Evolutionary conservation across 106 monocot species (phyloP).

Genomic region (Phalaenopsis aphrodite): DNA sequence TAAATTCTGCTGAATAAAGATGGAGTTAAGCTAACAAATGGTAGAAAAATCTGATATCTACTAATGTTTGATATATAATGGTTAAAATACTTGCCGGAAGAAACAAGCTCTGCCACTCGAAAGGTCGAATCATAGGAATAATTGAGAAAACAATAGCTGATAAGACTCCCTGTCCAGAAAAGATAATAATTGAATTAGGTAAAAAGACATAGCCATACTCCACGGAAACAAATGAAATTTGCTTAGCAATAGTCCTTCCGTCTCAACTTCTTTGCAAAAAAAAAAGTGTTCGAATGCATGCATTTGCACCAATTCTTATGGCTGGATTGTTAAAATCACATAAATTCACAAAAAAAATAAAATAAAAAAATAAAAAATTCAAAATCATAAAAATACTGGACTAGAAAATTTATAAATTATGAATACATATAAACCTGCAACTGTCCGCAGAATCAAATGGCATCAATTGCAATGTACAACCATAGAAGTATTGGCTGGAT

Average conservation of each 20-base stretch:
- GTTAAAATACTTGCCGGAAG: conserved; percentile 70
- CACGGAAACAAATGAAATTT: not conserved
- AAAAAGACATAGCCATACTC: not conserved
- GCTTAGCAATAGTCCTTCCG: not conserved
- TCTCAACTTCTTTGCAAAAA: not conserved
- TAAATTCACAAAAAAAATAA: not conserved
- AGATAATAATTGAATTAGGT: conserved; percentile 11
- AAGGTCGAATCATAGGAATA: conserved; percentile 89
- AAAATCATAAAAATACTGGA: not conserved
- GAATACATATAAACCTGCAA: not conserved
- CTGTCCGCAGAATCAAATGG: not conserved
- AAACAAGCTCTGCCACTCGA: conserved; percentile 93
- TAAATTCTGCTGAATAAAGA: not conserved
- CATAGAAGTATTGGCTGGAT: not conserved
- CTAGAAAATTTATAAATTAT: not conserved
- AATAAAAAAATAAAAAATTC: not conserved
- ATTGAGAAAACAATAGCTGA: conserved; percentile 76
- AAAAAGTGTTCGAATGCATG: not conserved
- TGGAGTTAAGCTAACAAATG: not conserved
- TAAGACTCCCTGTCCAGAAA: conserved; percentile 58
- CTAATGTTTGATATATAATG: not conserved
- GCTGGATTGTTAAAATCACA: not conserved
- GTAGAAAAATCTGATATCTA: not conserved
- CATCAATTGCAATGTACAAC: not conserved
- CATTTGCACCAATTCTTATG: not conserved